Evolutionary conservation across 371 early-diverging fungal genomes (phyloP).

Genomic region (Syncephalis fuscata): DNA sequence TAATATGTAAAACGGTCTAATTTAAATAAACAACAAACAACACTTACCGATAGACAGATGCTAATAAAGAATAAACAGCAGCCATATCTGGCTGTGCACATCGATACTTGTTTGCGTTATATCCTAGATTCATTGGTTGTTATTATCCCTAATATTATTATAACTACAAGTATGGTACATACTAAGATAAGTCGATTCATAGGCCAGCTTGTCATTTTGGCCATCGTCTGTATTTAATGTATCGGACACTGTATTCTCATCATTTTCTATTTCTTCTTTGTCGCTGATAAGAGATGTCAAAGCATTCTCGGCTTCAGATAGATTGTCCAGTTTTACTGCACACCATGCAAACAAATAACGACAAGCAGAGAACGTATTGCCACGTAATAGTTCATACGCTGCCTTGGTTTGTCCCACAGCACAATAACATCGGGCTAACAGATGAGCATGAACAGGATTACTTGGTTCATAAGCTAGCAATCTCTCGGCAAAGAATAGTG

Average conservation of each 20-base stretch:
- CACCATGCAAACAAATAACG: conserved; percentile 22
- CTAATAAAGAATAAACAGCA: not conserved
- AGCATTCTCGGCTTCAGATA: conserved; percentile 1
- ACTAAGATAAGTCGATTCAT: too few relatives aligned
- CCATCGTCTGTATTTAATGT: too few relatives aligned
- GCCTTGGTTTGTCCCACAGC: conserved; percentile 17
- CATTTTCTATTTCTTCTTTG: not conserved
- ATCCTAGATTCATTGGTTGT: too few relatives aligned
- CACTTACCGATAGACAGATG: not conserved
- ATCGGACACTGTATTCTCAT: too few relatives aligned
- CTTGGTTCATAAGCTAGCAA: conserved; percentile 20
- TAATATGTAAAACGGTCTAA: too few relatives aligned
- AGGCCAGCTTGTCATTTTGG: too few relatives aligned
- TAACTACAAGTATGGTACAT: too few relatives aligned
- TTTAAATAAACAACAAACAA: too few relatives aligned
- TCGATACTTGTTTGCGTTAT: too few relatives aligned
- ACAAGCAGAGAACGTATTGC: conserved; percentile 12
- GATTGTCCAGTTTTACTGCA: conserved; percentile 15
- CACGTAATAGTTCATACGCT: conserved; percentile 13
- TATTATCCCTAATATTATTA: too few relatives aligned
- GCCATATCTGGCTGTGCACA: not conserved
- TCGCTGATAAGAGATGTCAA: not conserved
- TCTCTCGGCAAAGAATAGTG: conserved; percentile 23
- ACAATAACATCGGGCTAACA: conserved; percentile 22
- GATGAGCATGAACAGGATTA: conserved; percentile 16